phyloP scores from a whole-genome alignment of 2,329 filamentous ascomycete species.

The Phaeomoniella chlamydospora region DNA sequence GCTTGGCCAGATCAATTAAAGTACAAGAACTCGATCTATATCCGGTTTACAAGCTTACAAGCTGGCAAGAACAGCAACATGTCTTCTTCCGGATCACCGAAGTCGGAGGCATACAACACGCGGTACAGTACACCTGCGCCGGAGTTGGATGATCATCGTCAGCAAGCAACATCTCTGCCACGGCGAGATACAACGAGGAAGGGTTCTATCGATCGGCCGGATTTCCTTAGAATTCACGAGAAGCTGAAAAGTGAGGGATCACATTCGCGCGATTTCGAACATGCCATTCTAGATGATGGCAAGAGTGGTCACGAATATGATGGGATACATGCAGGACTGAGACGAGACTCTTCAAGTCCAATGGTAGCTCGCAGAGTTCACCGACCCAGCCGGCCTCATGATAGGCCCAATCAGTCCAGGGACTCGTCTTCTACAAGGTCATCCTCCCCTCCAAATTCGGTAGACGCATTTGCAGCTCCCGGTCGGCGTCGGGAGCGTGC shows the following conservation, averaged over 20 bases:
- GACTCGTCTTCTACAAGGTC: conserved; percentile 48
- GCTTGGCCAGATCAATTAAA: conserved; percentile 25
- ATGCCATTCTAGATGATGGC: conserved; percentile 70
- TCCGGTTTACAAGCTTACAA: conserved; percentile 8
- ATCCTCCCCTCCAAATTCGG: conserved; percentile 83
- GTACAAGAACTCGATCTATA: conserved; percentile 2
- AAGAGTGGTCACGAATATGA: conserved; percentile 20
- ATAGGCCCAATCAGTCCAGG: conserved; percentile 25
- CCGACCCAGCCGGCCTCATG: conserved; percentile 19
- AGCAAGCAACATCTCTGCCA: conserved; percentile 21
- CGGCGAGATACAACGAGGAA: conserved; percentile 20
- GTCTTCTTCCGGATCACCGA: conserved; percentile 34
- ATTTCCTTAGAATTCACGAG: conserved; percentile 30
- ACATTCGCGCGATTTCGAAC: conserved; percentile 70
- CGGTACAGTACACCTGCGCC: conserved; percentile 49
- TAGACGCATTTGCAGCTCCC: conserved; percentile 90
- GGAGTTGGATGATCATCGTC: conserved; percentile 74
- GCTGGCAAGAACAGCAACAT: conserved; percentile 12
- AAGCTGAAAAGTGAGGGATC: conserved; percentile 26
- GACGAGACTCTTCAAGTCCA: conserved; percentile 27
- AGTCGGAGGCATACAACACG: conserved; percentile 50
- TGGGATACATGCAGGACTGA: conserved; percentile 13
- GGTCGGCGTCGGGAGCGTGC: conserved; percentile 62
- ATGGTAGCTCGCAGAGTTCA: conserved; percentile 16
- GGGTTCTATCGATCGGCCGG: conserved; percentile 29